Evolutionary conservation across 257 asterid species (phyloP).

Genomic region (Fraxinus pennsylvanica): DNA sequence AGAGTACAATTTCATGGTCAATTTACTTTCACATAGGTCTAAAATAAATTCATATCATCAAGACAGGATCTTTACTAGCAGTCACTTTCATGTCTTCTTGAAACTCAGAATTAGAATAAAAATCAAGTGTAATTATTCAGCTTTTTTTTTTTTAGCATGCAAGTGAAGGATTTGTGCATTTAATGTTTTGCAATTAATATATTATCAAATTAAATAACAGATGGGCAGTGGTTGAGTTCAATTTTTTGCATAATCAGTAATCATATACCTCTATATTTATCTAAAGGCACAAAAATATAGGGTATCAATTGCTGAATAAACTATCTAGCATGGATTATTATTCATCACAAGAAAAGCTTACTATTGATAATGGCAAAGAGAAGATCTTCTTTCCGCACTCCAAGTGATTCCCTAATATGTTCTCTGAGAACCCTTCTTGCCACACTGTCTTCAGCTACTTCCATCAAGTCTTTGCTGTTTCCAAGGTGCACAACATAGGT

Average conservation of each 20-base stretch:
- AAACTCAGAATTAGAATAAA: too few species aligned
- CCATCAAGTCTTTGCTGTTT: conserved; percentile 88
- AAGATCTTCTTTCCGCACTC: conserved; percentile 78
- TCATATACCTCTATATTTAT: neutral
- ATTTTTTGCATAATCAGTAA: neutral
- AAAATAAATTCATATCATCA: too few species aligned
- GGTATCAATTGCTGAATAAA: neutral
- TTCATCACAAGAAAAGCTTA: conserved; percentile 35
- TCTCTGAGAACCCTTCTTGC: conserved; percentile 81
- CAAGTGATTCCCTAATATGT: conserved; percentile 85
- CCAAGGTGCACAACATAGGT: conserved; percentile 97
- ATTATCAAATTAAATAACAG: neutral
- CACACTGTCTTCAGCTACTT: conserved; percentile 72
- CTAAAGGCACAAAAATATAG: neutral
- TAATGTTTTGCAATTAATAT: too few species aligned
- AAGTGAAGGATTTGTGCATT: too few species aligned
- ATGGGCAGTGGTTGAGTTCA: neutral
- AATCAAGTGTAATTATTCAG: too few species aligned
- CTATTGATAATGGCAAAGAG: conserved; percentile 83
- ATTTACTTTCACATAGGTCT: too few species aligned
- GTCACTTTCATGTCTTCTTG: too few species aligned
- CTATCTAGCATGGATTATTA: too few species aligned
- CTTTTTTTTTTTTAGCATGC: too few species aligned
- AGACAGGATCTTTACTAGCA: too few species aligned
- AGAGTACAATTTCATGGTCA: too few species aligned